Evolutionary conservation across 805 yeast genomes (phyloP).

Genomic region (Yarrowia sp.): DNA sequence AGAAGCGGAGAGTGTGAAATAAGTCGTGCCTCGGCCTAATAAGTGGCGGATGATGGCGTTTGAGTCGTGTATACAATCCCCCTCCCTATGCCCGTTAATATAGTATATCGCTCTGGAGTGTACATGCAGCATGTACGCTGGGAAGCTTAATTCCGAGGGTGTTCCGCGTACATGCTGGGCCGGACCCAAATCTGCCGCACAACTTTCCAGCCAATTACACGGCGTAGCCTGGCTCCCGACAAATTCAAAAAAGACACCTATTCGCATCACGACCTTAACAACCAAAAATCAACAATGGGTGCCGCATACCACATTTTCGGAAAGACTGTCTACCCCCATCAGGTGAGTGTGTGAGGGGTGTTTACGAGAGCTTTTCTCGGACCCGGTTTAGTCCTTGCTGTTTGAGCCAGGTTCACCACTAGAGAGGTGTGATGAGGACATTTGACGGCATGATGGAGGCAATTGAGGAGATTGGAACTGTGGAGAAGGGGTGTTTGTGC

Average conservation of each 20-base stretch:
- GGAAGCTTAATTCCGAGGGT: neutral
- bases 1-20: neutral
- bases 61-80: constrained; percentile 10
- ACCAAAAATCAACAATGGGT: constrained; percentile 52
- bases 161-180: constrained; percentile 11
- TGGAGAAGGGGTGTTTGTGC: neutral
- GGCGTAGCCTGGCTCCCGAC: constrained; percentile 7
- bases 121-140: constrained; percentile 4
- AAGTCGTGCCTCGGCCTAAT: neutral
- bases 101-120: constrained; percentile 10
- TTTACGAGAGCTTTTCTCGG: neutral
- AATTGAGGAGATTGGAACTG: neutral
- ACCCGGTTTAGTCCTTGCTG: neutral
- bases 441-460: neutral
- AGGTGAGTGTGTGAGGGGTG: constrained; percentile 40
- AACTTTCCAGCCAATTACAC: constrained; percentile 16
- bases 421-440: neutral
- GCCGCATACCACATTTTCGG: constrained; percentile 83
- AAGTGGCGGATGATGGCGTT: neutral
- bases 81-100: constrained; percentile 23
- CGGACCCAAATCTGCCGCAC: constrained; percentile 23
- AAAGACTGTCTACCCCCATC: constrained; percentile 77
- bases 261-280: constrained; percentile 20
- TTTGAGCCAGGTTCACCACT: neutral
- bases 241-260: constrained; percentile 24